Evolutionary conservation across 1,284 basidiomycete species (phyloP), one percentile per base, ranked within the genome.

Genomic region (Moniliella sp.): DNA sequence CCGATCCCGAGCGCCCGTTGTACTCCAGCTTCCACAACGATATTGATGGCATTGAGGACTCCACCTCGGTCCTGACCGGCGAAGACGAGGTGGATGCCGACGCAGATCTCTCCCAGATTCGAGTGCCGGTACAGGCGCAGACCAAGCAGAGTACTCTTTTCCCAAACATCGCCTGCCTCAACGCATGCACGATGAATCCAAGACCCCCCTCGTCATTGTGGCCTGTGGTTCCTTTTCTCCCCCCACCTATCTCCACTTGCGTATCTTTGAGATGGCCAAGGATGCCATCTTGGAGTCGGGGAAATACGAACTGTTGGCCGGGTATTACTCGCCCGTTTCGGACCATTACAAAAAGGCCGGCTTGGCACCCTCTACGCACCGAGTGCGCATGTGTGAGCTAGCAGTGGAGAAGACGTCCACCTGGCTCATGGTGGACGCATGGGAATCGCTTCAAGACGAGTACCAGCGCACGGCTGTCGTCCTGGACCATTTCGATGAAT

Each of bases 241-340:
- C 1, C 67, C 67, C 4, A 70, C 68, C 1, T 70, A 70, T 40
- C 62, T 69, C 18, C 68, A 69, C 40, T 45, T 69, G 56, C 78
- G 84, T 37, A 91, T 93, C 80, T 93, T 91, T 62, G 84, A 91
- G 62, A 91, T 93, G 84, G 84, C 84, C 36, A 80, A 78, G 64
- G 84, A 93, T 65, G 84, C 82, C 53, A 73, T 82, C 37, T 71
- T 82, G 33, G 84, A 91, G 57, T 80, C 79, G 50, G 83, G 81
- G 41, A 73, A 83, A 45, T 88, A 80, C 55, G 84, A 91, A 66
- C 76, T 93, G 49, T 70, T 91, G 48, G 84, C 79, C 15, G 82
- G 81, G 1, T 91, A 91, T 64, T 75, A 91, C 53, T 84, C 80
- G 53, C 84, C 84, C 23, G 84, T 93, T 4, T 53, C 50, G 3